Conservation (phyloP, 768 basidiomycete species). For the Sistotremastrum suecicum region DNA sequence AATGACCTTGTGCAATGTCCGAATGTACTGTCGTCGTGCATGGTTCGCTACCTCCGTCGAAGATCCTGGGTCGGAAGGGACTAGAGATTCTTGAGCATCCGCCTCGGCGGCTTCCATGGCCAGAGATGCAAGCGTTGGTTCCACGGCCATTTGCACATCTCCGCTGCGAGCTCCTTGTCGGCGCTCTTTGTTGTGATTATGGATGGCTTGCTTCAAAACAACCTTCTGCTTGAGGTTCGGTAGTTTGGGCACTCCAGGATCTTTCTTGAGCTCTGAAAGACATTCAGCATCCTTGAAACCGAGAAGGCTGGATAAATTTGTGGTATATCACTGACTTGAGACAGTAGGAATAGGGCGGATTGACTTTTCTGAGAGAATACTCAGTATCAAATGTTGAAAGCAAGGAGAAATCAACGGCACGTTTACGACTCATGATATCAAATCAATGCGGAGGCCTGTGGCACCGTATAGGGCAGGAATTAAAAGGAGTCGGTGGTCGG, state of each 20-base stretch:
- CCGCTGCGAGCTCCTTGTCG: constrained; percentile 8
- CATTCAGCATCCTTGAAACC: too few species aligned
- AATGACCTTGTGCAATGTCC: constrained; percentile 80
- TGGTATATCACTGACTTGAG: too few species aligned
- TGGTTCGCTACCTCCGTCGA: constrained; percentile 38
- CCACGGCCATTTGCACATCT: constrained; percentile 60
- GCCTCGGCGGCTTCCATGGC: constrained; percentile 29
- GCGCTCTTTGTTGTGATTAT: background rate
- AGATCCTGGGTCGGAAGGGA: constrained; percentile 18
- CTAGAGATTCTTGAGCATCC: constrained; percentile 6
- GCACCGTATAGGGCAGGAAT: too few species aligned
- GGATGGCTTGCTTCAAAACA: constrained; percentile 26
- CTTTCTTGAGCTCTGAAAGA: constrained; percentile 64
- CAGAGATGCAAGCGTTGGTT: constrained; percentile 52
- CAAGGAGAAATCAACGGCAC: too few species aligned
- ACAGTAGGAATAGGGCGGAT: too few species aligned
- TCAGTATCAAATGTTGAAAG: too few species aligned
- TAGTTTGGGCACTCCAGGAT: constrained; percentile 77
- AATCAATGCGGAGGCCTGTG: too few species aligned
- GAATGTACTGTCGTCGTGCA: constrained; percentile 57
- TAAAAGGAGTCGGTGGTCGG: too few species aligned
- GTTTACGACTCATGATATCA: too few species aligned
- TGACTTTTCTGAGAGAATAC: too few species aligned
- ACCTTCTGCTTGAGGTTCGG: constrained; percentile 53
- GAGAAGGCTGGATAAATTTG: too few species aligned